Base-by-base conservation (phyloP, 345 rosid genomes). In the Lumnitzera littorea region DNA sequence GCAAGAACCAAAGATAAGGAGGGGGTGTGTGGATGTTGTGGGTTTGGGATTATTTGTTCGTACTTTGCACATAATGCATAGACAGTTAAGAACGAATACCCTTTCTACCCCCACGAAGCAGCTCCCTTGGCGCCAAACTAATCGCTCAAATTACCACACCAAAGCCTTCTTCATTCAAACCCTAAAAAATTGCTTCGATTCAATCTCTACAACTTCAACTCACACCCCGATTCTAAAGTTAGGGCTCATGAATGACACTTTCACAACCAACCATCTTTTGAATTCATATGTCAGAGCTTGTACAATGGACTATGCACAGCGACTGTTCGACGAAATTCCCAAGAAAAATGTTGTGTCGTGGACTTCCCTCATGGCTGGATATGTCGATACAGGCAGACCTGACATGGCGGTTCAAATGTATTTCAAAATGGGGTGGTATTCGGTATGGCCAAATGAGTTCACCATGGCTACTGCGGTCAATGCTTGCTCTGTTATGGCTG, bases 261-360 rank as follows among this genome's bases (percentile, higher is more conserved):
- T 64, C 59, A 63, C 78, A 12, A 47, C 68, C 9, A 91, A 84
- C 68, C 79, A 74, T 49, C 85, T 91, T 72, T 56, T 82, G 4
- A 82, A 75, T 13, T 51, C 71, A 5, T 91, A 81, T 31, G 24
- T 75, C 9, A 70, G 70, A 25, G 64, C 74, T 48, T 66, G 20
- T 5, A 69, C 58, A 12, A 71, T 61, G 54, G 50, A 3, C 12
- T 24, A 47, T 36, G 94, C 94, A 2, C 77, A 46, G 49, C 69
- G 66, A 6, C 2, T 85, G 81, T 78, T 88, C 56, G 91, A 81
- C 0, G 97, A 88, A 81, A 88, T 88, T 85, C 60, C 62, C 53
- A 75, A 82, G 53, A 89, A 87, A 60, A 86, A 91, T 20, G 91
- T 86, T 8, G 86, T 91, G 8, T 91, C 96, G 0, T 91, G 78